A percentile compares a stretch with the other conserved stretches of the same genome.
Conservation (phyloP, 1,284 basidiomycete species). For the Pholiota adiposa region DNA sequence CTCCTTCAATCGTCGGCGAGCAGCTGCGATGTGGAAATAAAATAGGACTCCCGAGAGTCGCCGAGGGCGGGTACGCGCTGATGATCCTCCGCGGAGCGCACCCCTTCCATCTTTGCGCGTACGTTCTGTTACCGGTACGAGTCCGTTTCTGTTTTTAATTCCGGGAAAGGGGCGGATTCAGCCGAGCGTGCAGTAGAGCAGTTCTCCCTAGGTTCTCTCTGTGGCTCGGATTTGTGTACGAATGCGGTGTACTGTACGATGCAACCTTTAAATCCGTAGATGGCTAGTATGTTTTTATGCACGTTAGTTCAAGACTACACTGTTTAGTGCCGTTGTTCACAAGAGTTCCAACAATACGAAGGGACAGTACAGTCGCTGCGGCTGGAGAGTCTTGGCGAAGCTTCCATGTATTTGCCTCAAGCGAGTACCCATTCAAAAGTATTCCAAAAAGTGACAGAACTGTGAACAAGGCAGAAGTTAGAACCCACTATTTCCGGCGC, state of each 20-base stretch:
- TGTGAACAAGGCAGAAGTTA: neutral
- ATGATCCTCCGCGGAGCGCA: neutral
- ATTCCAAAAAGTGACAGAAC: neutral
- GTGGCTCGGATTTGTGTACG: no score
- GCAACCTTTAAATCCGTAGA: no score
- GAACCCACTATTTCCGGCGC: neutral
- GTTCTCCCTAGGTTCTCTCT: no score
- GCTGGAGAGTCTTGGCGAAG: no score
- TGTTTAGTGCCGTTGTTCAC: no score
- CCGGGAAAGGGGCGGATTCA: no score
- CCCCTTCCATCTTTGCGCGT: neutral
- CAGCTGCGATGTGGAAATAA: neutral
- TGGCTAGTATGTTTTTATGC: no score
- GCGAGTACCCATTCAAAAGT: neutral
- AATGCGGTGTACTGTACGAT: no score
- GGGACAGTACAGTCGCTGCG: no score
- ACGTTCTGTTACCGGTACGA: neutral
- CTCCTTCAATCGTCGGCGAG: neutral
- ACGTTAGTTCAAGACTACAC: no score
- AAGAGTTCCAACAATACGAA: no score
- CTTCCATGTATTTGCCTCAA: neutral
- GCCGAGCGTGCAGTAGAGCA: no score
- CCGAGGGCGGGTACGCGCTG: neutral
- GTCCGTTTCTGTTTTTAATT: neutral
- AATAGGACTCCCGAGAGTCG: neutral